phyloP scores from a whole-genome alignment of 371 early-diverging fungal species.

The Circinella umbellata region DNA sequence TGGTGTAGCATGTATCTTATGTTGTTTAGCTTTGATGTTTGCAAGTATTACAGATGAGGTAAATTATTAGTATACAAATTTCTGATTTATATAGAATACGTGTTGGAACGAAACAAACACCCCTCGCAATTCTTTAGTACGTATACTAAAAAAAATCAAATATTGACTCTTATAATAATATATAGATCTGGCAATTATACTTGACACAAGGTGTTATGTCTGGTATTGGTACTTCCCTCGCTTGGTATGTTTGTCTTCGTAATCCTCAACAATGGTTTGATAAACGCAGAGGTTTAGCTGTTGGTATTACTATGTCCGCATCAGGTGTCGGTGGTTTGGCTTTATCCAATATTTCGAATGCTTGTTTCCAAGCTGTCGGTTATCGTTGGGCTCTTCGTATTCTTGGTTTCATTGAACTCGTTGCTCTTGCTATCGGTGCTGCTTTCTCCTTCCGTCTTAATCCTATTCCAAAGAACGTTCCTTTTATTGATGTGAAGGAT shows the following conservation, averaged over 20 bases:
- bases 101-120: too few relatives aligned
- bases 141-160: background rate
- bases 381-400: slow-evolving; percentile 67
- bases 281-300: slow-evolving; percentile 20
- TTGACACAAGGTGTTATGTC: slow-evolving; percentile 26
- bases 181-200: slow-evolving; percentile 30
- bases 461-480: slow-evolving; percentile 26
- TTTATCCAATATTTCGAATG: slow-evolving; percentile 58
- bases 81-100: background rate
- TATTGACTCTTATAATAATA: background rate
- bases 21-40: slow-evolving; percentile 47
- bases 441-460: slow-evolving; percentile 13
- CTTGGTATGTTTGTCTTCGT: slow-evolving; percentile 19
- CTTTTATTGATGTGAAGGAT: slow-evolving; percentile 34
- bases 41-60: slow-evolving; percentile 27
- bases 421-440: slow-evolving; percentile 18
- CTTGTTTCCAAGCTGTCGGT: slow-evolving; percentile 53
- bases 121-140: too few relatives aligned
- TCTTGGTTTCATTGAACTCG: slow-evolving; percentile 52
- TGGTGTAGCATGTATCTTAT: slow-evolving; percentile 35
- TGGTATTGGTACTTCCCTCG: slow-evolving; percentile 18
- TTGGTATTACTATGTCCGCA: slow-evolving; percentile 49
- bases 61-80: background rate
- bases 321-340: slow-evolving; percentile 71
- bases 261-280: slow-evolving; percentile 10